Base-by-base conservation (phyloP, 2,329 filamentous ascomycete species). In the Monosporascus sp. region DNA sequence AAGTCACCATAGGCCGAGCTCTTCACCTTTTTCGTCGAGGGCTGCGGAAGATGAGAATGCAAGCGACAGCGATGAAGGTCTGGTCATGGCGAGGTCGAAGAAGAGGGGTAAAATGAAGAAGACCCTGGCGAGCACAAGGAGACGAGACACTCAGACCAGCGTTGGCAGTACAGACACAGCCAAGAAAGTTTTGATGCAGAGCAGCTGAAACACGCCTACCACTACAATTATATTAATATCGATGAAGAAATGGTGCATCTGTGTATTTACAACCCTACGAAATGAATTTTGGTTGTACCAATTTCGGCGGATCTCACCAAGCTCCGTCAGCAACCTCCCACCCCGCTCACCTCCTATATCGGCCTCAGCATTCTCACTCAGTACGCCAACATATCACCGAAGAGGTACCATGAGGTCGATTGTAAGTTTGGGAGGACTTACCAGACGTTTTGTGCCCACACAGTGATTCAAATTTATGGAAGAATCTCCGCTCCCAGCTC, bases 101-200 rank as follows among this genome's bases (percentile, higher is more conserved):
- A 81, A 76, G 64, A 74, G 74, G 54, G 65, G 68, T 50, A 57
- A 5, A 7, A 31, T 71, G 44, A 63, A 62, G 51, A 67, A 59
- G 48, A 60, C 68, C 43, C 51, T 66, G 9, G 58, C 71, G 50
- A 70, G 70, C 46, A 69, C 75, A 2, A 72, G 71, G 55, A 74
- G 82, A 53, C 76, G 83, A 35, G 80, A 82, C 58, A 86, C 82
- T 1, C 82, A 84, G 59, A 79, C 78, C 1, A 84, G 80, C 58
- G 78, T 81, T 28, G 79, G 78, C 35, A 85, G 82, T 63, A 84
- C 80, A 1, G 83, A 85, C 60, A 86, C 83, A 44, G 83, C 83
- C 40, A 86, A 84, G 70, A 84, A 83, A 65, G 65, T 82, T 18
- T 58, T 70, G 40, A 62, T 73, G 49, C 66, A 71, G 55, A 68